Base-by-base conservation (phyloP, 139 green algal species). In the Micromonas commoda region DNA sequence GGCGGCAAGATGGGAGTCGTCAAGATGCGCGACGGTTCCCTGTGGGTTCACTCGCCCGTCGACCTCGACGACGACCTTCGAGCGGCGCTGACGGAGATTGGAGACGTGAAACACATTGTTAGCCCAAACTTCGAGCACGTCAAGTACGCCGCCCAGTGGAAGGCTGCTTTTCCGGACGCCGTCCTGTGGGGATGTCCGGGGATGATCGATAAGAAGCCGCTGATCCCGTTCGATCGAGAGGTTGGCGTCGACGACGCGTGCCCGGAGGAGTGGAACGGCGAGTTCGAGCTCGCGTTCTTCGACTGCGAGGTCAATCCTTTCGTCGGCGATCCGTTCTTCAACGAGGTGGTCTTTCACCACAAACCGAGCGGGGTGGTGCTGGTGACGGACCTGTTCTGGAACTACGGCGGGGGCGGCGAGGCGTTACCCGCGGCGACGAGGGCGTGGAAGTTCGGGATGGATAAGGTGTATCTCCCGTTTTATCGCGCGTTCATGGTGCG, bases 1-100 rank as follows among this genome's bases (percentile, higher is more conserved):
- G 82, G 31, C 63, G 79, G 79, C 34, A 13, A 63, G 28, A 85
- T 82, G 80, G 82, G 28, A 1, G 81, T 85, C 38, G 82, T 85
- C 57, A 68, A 70, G 45, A 45, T 87, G 6, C 60, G 20, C 3
- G 84, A 88, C 72, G 86, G 86, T 5, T 82, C 71, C 16, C 53
- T 91, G 54, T 90, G 84, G 85, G 84, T 90, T 52, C 87, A 91
- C 78, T 86, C 76, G 45, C 87, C 87, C 19, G 79, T 91, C 26
- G 65, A 77, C 21, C 80, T 90, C 38, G 86, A 89, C 64, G 64
- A 76, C 24, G 63, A 57, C 26, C 72, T 88, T 1, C 73, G 76
- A 45, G 61, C 6, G 19, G 86, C 76, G 21, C 67, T 90, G 52
- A 82, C 81, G 20, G 65, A 65, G 39, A 73, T 91, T 2, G 87